These are phyloP conservation scores for Ascochyta fabae DNA, from an alignment of 2,329 filamentous ascomycete genomes.

Conservation along the genomic window DNA sequence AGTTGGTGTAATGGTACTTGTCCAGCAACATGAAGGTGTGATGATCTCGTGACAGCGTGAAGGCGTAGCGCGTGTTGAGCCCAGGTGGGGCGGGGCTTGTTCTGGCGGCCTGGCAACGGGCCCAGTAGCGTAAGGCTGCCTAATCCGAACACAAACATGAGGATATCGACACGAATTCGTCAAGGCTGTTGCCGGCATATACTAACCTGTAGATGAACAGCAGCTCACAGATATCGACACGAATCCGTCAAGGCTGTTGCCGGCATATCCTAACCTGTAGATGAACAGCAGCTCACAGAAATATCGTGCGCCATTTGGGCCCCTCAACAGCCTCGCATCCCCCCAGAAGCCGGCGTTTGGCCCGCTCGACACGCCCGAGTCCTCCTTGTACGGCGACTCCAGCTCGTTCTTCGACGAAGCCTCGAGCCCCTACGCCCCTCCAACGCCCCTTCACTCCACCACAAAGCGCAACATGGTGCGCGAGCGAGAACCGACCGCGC, in stretches of 20 bases:
- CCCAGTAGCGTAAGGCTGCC: conserved; percentile 3
- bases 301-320: conserved; percentile 42
- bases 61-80: background rate
- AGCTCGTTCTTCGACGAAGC: conserved; percentile 47
- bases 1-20: no score
- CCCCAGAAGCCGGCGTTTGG: conserved; percentile 40
- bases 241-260: background rate
- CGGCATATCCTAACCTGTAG: background rate
- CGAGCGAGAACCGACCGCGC: conserved; percentile 56
- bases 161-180: conserved; percentile 3
- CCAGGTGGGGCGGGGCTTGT: conserved; percentile 12
- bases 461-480: conserved; percentile 55
- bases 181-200: background rate
- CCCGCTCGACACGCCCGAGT: conserved; percentile 6
- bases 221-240: conserved; percentile 23
- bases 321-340: conserved; percentile 43
- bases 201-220: conserved; percentile 30
- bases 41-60: conserved; percentile 21
- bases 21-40: no score
- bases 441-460: background rate
- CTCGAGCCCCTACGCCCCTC: conserved; percentile 15
- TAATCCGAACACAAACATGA: conserved; percentile 20
- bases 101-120: conserved; percentile 16
- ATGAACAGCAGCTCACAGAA: conserved; percentile 41
- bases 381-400: conserved; percentile 34